Conservation (phyloP, 73 alveolate genomes). For the Halteria grandinella region DNA sequence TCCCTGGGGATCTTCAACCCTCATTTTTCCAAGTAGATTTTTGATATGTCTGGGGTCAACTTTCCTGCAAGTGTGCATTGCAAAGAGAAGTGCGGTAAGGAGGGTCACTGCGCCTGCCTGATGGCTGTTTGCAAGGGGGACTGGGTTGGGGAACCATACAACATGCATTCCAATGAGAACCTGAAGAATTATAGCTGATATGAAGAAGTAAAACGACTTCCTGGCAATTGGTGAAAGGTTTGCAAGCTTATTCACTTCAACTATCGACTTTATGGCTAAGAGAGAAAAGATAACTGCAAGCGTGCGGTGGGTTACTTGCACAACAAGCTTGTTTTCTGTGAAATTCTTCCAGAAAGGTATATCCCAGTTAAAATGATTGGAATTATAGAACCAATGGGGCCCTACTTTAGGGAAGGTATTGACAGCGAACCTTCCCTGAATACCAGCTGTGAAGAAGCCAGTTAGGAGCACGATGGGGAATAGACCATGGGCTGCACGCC, state of each 20-base stretch:
- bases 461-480: slow-evolving; percentile 63
- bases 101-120: slow-evolving; percentile 64
- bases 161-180: slow-evolving; percentile 48
- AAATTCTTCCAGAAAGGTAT: slow-evolving; percentile 76
- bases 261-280: slow-evolving; percentile 10
- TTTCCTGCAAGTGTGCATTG: slow-evolving; percentile 61
- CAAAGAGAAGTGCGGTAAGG: slow-evolving; percentile 50
- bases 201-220: slow-evolving; percentile 1
- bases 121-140: slow-evolving; percentile 54
- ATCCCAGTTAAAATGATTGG: slow-evolving; percentile 46
- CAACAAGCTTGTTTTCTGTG: slow-evolving; percentile 79
- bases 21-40: slow-evolving; percentile 46
- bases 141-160: slow-evolving; percentile 53
- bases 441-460: slow-evolving; percentile 89
- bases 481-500: slow-evolving; percentile 63
- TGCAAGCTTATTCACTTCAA: slow-evolving; percentile 27
- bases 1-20: too few relatives aligned
- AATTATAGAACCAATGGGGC: slow-evolving; percentile 70
- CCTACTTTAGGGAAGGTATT: slow-evolving; percentile 87
- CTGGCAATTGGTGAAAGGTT: slow-evolving; percentile 36
- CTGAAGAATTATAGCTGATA: slow-evolving; percentile 20
- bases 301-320: slow-evolving; percentile 85
- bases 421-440: slow-evolving; percentile 82
- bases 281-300: slow-evolving; percentile 61
- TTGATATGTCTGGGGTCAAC: slow-evolving; percentile 63